Evolutionary conservation across 2,329 filamentous ascomycete genomes (phyloP).

Genomic region (Tolypocladium paradoxum): DNA sequence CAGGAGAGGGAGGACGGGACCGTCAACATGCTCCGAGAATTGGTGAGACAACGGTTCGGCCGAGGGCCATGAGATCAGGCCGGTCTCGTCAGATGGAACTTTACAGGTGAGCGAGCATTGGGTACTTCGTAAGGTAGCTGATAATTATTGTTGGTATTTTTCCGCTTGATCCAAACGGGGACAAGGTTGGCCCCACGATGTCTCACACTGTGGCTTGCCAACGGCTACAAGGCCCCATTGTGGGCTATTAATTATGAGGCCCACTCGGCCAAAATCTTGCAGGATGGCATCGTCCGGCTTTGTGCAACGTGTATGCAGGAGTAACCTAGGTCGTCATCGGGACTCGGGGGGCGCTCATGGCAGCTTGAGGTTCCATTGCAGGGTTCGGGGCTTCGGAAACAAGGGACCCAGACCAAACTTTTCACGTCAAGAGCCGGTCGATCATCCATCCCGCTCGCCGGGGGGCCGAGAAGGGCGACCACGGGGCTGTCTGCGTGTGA

Average conservation of each 20-base stretch:
- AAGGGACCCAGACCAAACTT: not conserved
- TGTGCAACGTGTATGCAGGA: not conserved
- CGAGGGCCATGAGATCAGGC: slow-evolving; percentile 13
- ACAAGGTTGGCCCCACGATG: not conserved
- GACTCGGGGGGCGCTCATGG: not conserved
- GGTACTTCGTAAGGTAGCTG: not conserved
- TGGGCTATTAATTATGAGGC: too few relatives aligned
- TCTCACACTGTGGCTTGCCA: not conserved
- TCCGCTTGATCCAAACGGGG: not conserved
- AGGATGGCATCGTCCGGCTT: not conserved
- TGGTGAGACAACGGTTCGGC: slow-evolving; percentile 74
- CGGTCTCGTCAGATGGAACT: not conserved
- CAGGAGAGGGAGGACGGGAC: slow-evolving; percentile 72
- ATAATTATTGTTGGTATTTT: not conserved
- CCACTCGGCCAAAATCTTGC: not conserved
- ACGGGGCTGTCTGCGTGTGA: not conserved
- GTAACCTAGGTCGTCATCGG: not conserved
- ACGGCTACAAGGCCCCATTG: not conserved
- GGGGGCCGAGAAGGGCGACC: not conserved
- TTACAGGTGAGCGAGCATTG: not conserved
- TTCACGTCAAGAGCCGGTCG: not conserved
- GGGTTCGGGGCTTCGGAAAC: not conserved
- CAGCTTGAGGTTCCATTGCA: not conserved
- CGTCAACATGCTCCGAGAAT: slow-evolving; percentile 66
- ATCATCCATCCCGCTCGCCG: not conserved